Evolutionary conservation across 23 red algal species (phyloP), one percentile per base, ranked within the genome.

Genomic region (Chondrus crispus): DNA sequence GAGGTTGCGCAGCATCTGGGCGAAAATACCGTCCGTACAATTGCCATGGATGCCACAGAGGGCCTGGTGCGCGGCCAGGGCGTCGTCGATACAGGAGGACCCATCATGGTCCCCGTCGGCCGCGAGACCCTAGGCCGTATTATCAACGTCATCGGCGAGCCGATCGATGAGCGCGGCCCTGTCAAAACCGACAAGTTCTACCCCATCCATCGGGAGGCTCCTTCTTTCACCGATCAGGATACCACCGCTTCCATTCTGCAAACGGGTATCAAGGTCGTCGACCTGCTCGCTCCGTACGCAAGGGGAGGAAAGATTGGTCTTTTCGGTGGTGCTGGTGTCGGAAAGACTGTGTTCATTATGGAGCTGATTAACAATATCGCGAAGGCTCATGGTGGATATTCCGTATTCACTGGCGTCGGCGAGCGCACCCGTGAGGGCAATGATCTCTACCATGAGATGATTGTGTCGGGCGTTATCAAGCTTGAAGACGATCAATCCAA

Each of bases 311-410:
- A 99, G 93, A 99, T 99, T 72, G 97, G 97, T 35, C 79, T 99
- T 38, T 99, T 99, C 81, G 97, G 97, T 68, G 97, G 97, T 82
- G 97, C 97, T 33, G 97, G 97, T 70, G 97, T 99, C 37, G 97
- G 97, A 40, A 99, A 99, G 91, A 99, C 97, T 53, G 97, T 99
- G 58, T 99, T 96, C 75, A 95, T 99, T 47, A 96, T 99, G 97
- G 97, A 99, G 78, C 94, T 99, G 24, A 99, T 99, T 55, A 99
- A 99, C 87, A 99, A 99, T 69, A 99, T 99, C 79, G 97, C 97
- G 30, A 99, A 99, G 49, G 95, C 95, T 50, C 97, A 99, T 68
- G 97, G 97, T 92, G 97, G 97, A 92, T 99, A 93, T 70, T 99
- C 97, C 28, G 97, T 99, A 36, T 99, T 99, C 87, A 94, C 88